These are phyloP conservation scores for Zarea fungicola DNA, from an alignment of 2,329 filamentous ascomycete species.

Conservation along the genomic window DNA sequence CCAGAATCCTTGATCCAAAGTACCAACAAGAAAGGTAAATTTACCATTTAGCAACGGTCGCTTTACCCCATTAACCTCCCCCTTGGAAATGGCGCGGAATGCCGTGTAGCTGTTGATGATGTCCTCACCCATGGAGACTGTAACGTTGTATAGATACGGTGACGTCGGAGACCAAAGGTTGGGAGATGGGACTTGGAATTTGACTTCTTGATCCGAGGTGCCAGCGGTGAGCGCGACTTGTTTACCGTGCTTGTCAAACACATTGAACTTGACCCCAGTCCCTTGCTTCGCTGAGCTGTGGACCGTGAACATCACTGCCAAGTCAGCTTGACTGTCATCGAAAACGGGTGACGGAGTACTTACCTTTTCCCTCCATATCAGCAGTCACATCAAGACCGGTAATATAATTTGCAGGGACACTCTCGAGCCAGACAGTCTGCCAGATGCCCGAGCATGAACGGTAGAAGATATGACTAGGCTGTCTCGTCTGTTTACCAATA, in stretches of 20 bases:
- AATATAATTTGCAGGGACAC: constrained; percentile 53
- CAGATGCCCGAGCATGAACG: constrained; percentile 69
- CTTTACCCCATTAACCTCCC: constrained; percentile 50
- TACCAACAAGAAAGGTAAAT: constrained; percentile 62
- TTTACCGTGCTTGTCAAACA: constrained; percentile 32
- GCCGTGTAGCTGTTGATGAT: constrained; percentile 64
- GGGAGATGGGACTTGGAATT: constrained; percentile 49
- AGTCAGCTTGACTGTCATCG: too few species aligned
- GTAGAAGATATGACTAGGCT: constrained; percentile 62
- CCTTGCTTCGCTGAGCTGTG: constrained; percentile 36
- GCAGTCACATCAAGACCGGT: constrained; percentile 55
- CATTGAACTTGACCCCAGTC: constrained; percentile 30
- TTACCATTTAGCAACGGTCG: constrained; percentile 64
- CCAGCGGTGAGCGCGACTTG: constrained; percentile 40
- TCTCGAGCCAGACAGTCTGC: constrained; percentile 68
- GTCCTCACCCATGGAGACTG: constrained; percentile 39
- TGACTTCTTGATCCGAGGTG: constrained; percentile 44
- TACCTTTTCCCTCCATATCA: constrained; percentile 45
- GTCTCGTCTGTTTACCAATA: constrained; percentile 58
- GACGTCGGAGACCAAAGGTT: constrained; percentile 61
- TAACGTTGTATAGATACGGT: constrained; percentile 60
- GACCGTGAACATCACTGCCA: constrained; percentile 50
- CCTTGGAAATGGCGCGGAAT: constrained; percentile 58
- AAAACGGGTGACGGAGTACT: background rate
- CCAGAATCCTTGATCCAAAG: constrained; percentile 68